Evolutionary conservation across 352 stramenopile species (phyloP), one percentile per base, ranked within the genome.

Genomic region (Globisporangium nodosum): DNA sequence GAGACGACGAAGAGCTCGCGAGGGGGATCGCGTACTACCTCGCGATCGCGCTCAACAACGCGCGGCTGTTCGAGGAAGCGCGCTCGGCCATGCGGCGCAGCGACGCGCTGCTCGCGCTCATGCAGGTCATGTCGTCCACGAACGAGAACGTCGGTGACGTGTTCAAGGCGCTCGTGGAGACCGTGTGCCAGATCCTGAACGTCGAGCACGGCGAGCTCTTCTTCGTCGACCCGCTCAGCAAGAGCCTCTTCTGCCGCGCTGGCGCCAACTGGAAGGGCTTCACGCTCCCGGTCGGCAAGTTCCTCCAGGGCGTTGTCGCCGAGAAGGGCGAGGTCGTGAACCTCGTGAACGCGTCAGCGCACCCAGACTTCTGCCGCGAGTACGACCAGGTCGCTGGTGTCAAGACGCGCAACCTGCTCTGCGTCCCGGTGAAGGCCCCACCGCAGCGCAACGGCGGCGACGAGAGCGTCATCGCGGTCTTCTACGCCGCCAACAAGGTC

Each of bases 401-500:
- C 54, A 61, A 78, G 52, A 90, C 84, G 3, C 79, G 76, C 13
- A 90, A 65, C 60, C 51, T 94, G 31, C 62, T 95, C 2, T 89
- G 77, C 58, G 74, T 93, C 3, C 86, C 86, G 0, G 78, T 96
- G 56, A 81, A 81, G 40, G 76, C 77, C 6, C 63, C 65, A 13
- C 45, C 78, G 81, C 50, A 49, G 45, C 45, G 45, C 21, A 9
- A 91, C 88, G 63, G 95, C 86, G 43, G 68, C 57, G 61, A 64
- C 5, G 71, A 79, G n/a, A 69, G 78, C 51, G 71, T 90, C 15
- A 78, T 93, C 61, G 82, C 78, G 0, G 81, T 95, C 2, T 85
- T 93, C 27, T 91, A 95, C 62, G 83, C 79, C 0, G 78, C 77
- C n/a, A 92, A 93, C 68, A 93, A 93, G 49, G 60, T 74, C 20